These are phyloP conservation scores for Hygrophoropsis aurantiaca DNA, from an alignment of 768 basidiomycete species.

Conservation along the genomic window DNA sequence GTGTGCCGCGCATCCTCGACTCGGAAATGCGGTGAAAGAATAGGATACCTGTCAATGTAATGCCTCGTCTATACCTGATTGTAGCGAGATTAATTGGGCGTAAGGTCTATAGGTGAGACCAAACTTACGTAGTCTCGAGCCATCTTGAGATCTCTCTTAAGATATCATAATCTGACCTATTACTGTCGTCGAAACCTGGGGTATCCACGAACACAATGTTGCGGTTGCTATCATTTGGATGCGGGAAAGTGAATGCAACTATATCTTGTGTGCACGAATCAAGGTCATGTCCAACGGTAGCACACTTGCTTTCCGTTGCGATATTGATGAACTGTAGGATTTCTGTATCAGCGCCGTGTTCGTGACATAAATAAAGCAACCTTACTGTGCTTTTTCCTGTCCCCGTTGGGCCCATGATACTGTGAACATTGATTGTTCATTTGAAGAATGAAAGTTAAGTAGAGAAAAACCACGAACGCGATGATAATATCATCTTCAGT, in stretches of 20 bases:
- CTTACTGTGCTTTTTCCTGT: not conserved
- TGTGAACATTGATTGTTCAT: not conserved
- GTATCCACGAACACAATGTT: conserved; percentile 19
- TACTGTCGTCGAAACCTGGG: conserved; percentile 6
- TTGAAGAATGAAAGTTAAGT: too few relatives aligned
- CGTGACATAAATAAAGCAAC: not conserved
- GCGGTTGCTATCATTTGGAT: too few relatives aligned
- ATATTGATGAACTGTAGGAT: too few relatives aligned
- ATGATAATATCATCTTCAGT: too few relatives aligned
- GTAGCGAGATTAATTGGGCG: too few relatives aligned
- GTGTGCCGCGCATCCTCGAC: conserved; percentile 35
- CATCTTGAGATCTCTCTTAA: not conserved
- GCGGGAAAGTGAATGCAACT: not conserved
- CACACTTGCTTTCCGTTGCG: too few relatives aligned
- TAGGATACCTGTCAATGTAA: conserved; percentile 27
- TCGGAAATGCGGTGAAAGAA: conserved; percentile 43
- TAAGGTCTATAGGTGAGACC: too few relatives aligned
- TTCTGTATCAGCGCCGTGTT: too few relatives aligned
- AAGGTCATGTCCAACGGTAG: not conserved
- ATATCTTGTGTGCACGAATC: not conserved
- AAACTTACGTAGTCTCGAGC: too few relatives aligned
- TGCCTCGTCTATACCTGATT: too few relatives aligned
- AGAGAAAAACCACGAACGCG: too few relatives aligned
- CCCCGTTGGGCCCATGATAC: not conserved
- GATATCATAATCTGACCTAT: not conserved